Evolutionary conservation across 371 early-diverging fungal genomes (phyloP), one percentile per base, ranked within the genome.

Genomic region (Rhizopus sp.): DNA sequence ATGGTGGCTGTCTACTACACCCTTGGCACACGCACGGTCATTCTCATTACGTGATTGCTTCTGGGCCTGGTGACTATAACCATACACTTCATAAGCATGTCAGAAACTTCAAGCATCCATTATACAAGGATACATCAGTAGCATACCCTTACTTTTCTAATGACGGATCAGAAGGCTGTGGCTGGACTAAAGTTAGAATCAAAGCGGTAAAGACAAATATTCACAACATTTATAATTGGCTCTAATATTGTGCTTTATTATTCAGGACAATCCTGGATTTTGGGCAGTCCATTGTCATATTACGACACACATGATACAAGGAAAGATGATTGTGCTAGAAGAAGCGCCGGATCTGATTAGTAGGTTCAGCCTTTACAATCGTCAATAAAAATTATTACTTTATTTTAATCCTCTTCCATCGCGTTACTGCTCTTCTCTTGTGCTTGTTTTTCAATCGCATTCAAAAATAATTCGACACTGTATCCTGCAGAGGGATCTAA

Each of bases 381-480:
- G 29, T 41, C 40, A 31, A 42, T 29, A 53, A 53, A 53, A n/a
- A 34, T 5, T 30, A 32, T n/a, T 50, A 44, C 17, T 44, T 29
- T 57, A 10, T 40, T 42, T 41, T 66, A 46, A 31, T 59, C 37
- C 38, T 58, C 57, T 29, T 69, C 70, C 71, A 71, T 71, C 8
- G 53, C 50, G 49, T 72, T 61, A 7, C 35, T 54, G 3, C 60
- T 50, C 41, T 75, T 74, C 42, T 73, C 62, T 50, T 70, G 66
- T 12, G 73, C 84, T 69, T 88, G 84, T 49, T 76, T 75, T 52
- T 79, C 74, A 53, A 89, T 78, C 7, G 88, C 87, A 5, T 62
- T 62, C 57, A 89, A 65, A 55, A 89, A 88, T 0, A 83, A 83
- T 34, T 82, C 85, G 0, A 88, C 89, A 67, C 81, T 82, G 59